phyloP scores from a whole-genome alignment of 116 monocot genomes.

The Papilionanthe hybrid region DNA sequence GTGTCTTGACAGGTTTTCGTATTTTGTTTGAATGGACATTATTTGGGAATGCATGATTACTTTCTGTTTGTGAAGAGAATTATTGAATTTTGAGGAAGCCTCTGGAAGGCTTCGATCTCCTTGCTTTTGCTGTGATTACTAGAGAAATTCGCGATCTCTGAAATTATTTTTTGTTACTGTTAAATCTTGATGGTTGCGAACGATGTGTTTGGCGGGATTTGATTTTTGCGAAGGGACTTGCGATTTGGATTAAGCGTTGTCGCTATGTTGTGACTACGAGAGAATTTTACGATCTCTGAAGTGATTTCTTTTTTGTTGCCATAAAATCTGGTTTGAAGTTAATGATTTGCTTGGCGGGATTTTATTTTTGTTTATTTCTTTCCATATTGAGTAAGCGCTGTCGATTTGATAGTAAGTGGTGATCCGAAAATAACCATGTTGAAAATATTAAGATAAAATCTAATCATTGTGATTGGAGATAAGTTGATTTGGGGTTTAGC shows the following conservation, averaged over 20 bases:
- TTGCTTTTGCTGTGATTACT: constrained; percentile 22
- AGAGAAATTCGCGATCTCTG: not conserved
- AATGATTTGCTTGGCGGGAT: not conserved
- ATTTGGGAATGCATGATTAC: constrained; percentile 19
- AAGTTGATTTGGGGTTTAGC: too few species aligned
- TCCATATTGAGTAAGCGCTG: not conserved
- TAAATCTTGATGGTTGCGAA: too few species aligned
- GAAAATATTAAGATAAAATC: not conserved
- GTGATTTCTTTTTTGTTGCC: not conserved
- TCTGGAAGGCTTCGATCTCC: constrained; percentile 3
- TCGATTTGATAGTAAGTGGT: not conserved
- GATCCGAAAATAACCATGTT: not conserved
- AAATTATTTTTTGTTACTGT: not conserved
- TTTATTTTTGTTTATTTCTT: not conserved
- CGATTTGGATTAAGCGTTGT: not conserved
- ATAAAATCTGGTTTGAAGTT: too few species aligned
- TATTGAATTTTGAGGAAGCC: not conserved
- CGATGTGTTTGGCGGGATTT: not conserved
- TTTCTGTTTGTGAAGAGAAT: not conserved
- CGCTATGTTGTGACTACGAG: not conserved
- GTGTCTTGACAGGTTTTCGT: not conserved
- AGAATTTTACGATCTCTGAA: not conserved
- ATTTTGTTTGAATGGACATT: not conserved
- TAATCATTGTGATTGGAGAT: not conserved
- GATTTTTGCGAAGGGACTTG: not conserved